These are phyloP conservation scores for Paramecium sexaurelia DNA, from an alignment of 73 alveolate species.

Conservation along the genomic window DNA sequence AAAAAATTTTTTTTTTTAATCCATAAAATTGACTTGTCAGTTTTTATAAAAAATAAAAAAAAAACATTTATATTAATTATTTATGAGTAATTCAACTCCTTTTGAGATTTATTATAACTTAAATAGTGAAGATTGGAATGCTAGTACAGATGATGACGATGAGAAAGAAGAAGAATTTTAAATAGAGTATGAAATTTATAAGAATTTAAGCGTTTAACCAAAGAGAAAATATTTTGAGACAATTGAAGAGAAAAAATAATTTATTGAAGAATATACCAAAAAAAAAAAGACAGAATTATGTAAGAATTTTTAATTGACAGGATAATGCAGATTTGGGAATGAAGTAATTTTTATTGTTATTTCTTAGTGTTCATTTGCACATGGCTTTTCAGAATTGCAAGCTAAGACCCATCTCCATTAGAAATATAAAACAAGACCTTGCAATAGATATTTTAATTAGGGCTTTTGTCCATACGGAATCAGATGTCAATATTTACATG, in stretches of 20 bases:
- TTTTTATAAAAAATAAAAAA: neutral
- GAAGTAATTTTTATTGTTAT: neutral
- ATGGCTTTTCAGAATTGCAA: constrained; percentile 80
- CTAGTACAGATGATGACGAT: neutral
- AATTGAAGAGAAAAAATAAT: constrained; percentile 46
- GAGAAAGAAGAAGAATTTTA: neutral
- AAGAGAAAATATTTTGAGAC: constrained; percentile 57
- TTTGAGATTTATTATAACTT: neutral
- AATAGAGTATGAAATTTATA: neutral
- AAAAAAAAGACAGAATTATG: constrained; percentile 81
- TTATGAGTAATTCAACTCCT: neutral
- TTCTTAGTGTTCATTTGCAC: constrained; percentile 88
- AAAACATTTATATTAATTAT: neutral
- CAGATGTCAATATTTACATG: constrained; percentile 92
- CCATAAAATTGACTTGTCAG: neutral
- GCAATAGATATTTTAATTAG: constrained; percentile 86
- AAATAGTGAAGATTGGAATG: neutral
- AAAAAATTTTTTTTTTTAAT: neutral
- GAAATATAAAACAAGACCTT: constrained; percentile 92
- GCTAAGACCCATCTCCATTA: constrained; percentile 84
- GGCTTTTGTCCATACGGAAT: constrained; percentile 94
- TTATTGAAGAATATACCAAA: constrained; percentile 72
- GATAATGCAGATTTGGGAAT: constrained; percentile 76
- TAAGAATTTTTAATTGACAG: constrained; percentile 74
- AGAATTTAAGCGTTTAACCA: constrained; percentile 55